Evolutionary conservation across 2,329 filamentous ascomycete species (phyloP), one percentile per base, ranked within the genome.

Genomic region (Epichloe sylvatica): DNA sequence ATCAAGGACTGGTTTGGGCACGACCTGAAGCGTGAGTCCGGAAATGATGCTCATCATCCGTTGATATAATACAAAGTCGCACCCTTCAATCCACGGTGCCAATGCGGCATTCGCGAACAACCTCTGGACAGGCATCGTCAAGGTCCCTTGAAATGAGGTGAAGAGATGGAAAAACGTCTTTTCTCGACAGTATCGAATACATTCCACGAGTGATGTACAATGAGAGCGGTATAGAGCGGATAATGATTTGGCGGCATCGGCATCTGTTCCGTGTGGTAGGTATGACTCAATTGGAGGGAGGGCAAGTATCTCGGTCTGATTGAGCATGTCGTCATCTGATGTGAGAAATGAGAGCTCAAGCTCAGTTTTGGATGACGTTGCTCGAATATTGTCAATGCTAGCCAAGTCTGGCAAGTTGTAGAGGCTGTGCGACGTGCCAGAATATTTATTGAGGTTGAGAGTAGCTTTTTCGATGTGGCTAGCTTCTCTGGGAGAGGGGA

Each of bases 111-210:
- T 81, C 13, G 82, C 81, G 59, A 98, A 84, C 2, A 98, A 71
- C 65, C 94, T 96, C 65, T 96, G 89, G 3, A 97, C 91, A 5
- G 92, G 92, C 66, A 96, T 94, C 0, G 92, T 98, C 59, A 98
- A 77, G 2, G 90, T 97, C 49, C 92, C 92, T 60, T 95, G 88
- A 64, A 98, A 97, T 1, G 91, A 92, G 5, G 86, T 90, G 64
- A 94, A 95, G 15, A 96, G 78, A 56, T 94, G 87, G 64, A 95
- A 94, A 64, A 98, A 94, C 6, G 89, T 91, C 69, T 95, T 94
- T 66, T 96, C 88, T 62, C 92, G 94, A 74, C 91, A 96, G 65
- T 87, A 97, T 33, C 92, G 85, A 53, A 98, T 89, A 58, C 88
- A 91, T 66, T 98, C 92, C 34, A 98, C 85, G 5, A 98, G 76